These are phyloP conservation scores for Polyplosphaeria fusca DNA, from an alignment of 495 filamentous ascomycete species.

Conservation along the genomic window DNA sequence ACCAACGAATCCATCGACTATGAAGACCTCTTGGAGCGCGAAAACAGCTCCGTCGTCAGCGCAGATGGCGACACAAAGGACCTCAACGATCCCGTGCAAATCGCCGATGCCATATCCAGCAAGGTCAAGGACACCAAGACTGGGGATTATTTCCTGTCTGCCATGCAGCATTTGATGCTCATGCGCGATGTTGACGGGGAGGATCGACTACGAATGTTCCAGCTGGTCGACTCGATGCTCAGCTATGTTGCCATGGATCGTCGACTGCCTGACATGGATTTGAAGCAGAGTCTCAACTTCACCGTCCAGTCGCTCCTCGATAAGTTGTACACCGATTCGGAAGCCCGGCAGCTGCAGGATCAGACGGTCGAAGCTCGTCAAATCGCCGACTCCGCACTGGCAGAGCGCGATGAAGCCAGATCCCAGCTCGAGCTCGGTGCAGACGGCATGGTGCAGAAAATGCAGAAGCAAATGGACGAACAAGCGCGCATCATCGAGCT, in stretches of 20 bases:
- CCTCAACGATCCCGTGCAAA: conserved; percentile 87
- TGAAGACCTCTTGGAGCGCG: conserved; percentile 90
- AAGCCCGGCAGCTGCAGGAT: conserved; percentile 85
- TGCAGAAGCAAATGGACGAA: conserved; percentile 90
- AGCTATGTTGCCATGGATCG: conserved; percentile 99
- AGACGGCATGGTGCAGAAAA: conserved; percentile 86
- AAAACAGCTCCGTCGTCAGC: conserved; percentile 82
- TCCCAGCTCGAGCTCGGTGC: conserved; percentile 90
- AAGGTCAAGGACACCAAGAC: conserved; percentile 79
- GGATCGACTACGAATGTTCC: conserved; percentile 92
- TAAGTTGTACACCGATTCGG: conserved; percentile 91
- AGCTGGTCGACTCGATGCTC: conserved; percentile 95
- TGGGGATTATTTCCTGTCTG: conserved; percentile 93
- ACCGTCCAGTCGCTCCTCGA: conserved; percentile 94
- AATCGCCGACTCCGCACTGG: conserved; percentile 90
- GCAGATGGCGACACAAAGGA: conserved; percentile 91
- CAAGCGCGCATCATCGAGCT: conserved; percentile 87
- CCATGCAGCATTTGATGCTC: conserved; percentile 89
- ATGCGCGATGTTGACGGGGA: conserved; percentile 92
- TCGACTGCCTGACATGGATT: conserved; percentile 89
- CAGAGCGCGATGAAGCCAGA: conserved; percentile 94
- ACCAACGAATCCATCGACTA: conserved; percentile 97
- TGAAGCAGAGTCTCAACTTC: conserved; percentile 95
- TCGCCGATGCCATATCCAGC: conserved; percentile 88
- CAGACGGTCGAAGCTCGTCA: conserved; percentile 85